Evolutionary conservation across 495 filamentous ascomycete genomes (phyloP), one percentile per base, ranked within the genome.

Genomic region (Talaromyces trachyspermus): DNA sequence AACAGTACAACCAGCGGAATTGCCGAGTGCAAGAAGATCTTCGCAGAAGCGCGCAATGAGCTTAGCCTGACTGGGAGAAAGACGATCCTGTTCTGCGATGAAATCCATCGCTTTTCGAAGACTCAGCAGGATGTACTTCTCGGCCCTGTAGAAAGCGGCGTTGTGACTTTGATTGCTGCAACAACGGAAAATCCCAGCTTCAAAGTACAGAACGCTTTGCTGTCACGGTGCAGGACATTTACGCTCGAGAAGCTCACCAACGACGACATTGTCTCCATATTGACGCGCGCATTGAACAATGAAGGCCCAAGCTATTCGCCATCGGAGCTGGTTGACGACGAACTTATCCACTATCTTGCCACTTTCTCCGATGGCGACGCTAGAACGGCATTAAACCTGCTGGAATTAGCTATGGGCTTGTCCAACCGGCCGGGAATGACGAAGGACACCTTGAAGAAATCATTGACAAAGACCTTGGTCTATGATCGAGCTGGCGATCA

Each of bases 151-250:
- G 92, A 98, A 58, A 83, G 84, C 8, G 92, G 92, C 7, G 84
- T 86, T 25, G 81, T 97, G 54, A 95, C 88, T 5, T 72, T 98
- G 32, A 95, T 96, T 51, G 92, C 89, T 20, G 92, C 92, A 20
- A 97, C 92, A 7, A 98, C 92, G 2, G 92, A 98, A 60, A 98
- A 98, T 58, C 92, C 92, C 0, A 88, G 83, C 18, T 98, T 98
- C 71, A 95, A 95, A 59, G 79, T 98, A 35, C 85, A 95, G 56
- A 83, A 80, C 50, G 89, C 92, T 1, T 73, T 98, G 25, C 72
- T 96, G 10, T 95, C 88, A 27, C 76, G 92, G 29, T 96, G 91
- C 64, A 77, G 92, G 40, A 91, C 86, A 4, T 96, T 97, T 54
- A 94, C 88, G 1, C 69, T 98, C 10, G 69, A 76, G 20, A 84